Conservation (phyloP, 805 yeast species). For the Wickerhamiella shivajii region DNA sequence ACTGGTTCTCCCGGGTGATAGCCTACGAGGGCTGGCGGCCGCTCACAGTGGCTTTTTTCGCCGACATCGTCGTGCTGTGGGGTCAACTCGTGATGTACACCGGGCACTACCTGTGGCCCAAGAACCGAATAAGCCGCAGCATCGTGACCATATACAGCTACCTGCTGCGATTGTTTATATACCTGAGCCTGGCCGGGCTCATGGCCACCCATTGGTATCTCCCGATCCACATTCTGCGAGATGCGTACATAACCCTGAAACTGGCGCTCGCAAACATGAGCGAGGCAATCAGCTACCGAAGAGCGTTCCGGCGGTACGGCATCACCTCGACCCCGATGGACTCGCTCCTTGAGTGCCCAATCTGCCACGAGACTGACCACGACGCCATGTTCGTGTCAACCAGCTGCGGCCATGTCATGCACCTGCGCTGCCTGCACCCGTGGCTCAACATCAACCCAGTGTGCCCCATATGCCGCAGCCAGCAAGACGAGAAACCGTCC, state of each 20-base stretch:
- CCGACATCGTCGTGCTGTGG: constrained; percentile 10
- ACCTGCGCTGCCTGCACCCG: constrained; percentile 5
- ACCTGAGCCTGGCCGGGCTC: constrained; percentile 7
- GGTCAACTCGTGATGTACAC: constrained; percentile 10
- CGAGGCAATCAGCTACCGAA: constrained; percentile 7
- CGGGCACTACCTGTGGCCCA: constrained; percentile 4
- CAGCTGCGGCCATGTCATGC: constrained; percentile 9
- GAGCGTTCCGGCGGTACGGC: constrained; percentile 5
- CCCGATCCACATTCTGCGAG: constrained; percentile 10
- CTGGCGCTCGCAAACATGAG: constrained; percentile 1
- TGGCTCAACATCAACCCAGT: constrained; percentile 8
- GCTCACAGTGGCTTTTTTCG: constrained; percentile 9
- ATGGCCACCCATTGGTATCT: constrained; percentile 9
- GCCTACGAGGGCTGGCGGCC: constrained; percentile 7
- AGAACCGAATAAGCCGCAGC: constrained; percentile 1
- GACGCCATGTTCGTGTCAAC: constrained; percentile 4
- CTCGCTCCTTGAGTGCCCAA: constrained; percentile 6
- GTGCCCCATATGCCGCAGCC: constrained; percentile 10
- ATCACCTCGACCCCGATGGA: neutral
- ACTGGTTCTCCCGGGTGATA: constrained; percentile 6
- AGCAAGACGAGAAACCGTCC: too few species aligned
- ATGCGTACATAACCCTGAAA: constrained; percentile 7
- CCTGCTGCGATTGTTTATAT: constrained; percentile 6
- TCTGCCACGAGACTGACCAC: constrained; percentile 6
- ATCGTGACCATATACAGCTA: constrained; percentile 1